A percentile compares a stretch with the other conserved stretches of the same genome.
phyloP scores from a whole-genome alignment of 495 filamentous ascomycete species.

The Cercophora newfieldiana region DNA sequence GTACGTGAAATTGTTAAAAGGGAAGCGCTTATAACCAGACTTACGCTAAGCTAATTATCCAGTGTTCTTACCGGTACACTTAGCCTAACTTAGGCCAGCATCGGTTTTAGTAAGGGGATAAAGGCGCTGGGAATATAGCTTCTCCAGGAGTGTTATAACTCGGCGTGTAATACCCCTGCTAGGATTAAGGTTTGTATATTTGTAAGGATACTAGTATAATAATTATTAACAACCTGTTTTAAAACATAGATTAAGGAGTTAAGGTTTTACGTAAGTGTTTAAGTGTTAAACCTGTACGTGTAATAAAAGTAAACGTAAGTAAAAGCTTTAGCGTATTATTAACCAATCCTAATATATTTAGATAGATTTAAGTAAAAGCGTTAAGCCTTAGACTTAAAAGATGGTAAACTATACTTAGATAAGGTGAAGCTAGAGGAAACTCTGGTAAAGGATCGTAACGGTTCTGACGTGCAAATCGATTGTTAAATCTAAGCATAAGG shows the following conservation, averaged over 20 bases:
- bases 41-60: conserved; percentile 54
- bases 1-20: no score
- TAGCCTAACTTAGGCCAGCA: conserved; percentile 46
- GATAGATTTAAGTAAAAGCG: conserved; percentile 78
- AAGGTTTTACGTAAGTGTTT: no score
- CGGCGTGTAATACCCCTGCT: conserved; percentile 25
- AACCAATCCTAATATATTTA: conserved; percentile 72
- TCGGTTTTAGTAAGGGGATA: no score
- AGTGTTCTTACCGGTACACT: conserved; percentile 58
- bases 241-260: conserved; percentile 74
- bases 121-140: no score
- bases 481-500: conserved; percentile 64
- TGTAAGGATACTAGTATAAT: conserved; percentile 65
- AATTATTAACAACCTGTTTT: conserved; percentile 63
- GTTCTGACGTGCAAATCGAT: no score
- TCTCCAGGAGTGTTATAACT: no score
- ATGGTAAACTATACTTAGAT: no score
- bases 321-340: conserved; percentile 60
- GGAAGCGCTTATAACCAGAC: conserved; percentile 69
- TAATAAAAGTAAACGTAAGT: no score
- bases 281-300: no score
- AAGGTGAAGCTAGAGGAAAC: no score
- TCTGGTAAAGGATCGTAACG: no score
- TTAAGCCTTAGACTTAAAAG: conserved; percentile 70
- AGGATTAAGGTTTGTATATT: conserved; percentile 31